Evolutionary conservation across 495 filamentous ascomycete genomes (phyloP).

Genomic region (Talaromyces borbonicus): DNA sequence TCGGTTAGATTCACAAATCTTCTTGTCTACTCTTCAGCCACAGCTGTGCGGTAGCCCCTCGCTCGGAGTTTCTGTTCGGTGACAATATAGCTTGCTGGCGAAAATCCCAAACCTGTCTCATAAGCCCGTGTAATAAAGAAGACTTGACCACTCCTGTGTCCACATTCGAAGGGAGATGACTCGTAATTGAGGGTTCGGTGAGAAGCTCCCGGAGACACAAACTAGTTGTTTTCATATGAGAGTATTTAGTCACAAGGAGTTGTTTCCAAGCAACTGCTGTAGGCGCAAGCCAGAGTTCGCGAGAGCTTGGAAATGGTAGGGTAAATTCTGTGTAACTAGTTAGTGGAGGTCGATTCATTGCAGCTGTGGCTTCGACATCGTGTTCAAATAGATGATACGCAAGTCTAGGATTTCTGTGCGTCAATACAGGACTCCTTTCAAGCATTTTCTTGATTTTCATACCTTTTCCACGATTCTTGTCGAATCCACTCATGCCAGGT

Average conservation of each 20-base stretch:
- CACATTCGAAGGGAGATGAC: constrained; percentile 14
- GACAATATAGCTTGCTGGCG: constrained; percentile 15
- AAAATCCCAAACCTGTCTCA: constrained; percentile 17
- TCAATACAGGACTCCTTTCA: too few species aligned
- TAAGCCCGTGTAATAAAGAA: constrained; percentile 26
- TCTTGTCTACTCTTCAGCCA: constrained; percentile 23
- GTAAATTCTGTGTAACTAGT: constrained; percentile 53
- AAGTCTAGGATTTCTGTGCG: constrained; percentile 19
- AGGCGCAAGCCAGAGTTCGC: constrained; percentile 44
- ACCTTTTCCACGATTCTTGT: constrained; percentile 33
- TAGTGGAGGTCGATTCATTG: constrained; percentile 35
- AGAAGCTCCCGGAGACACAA: constrained; percentile 13
- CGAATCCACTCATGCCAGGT: constrained; percentile 47
- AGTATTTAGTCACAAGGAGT: constrained; percentile 22
- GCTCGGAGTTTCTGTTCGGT: constrained; percentile 5
- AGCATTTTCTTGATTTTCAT: not conserved
- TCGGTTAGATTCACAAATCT: constrained; percentile 11
- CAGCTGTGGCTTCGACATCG: constrained; percentile 46
- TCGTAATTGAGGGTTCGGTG: constrained; percentile 11
- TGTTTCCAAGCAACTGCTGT: constrained; percentile 44
- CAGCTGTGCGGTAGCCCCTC: constrained; percentile 11
- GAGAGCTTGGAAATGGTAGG: constrained; percentile 42
- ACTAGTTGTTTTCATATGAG: not conserved
- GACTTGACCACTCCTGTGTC: constrained; percentile 38
- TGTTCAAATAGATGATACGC: constrained; percentile 45